These are phyloP conservation scores for Metschnikowia lachancei DNA, from an alignment of 805 yeast species.

Conservation along the genomic window DNA sequence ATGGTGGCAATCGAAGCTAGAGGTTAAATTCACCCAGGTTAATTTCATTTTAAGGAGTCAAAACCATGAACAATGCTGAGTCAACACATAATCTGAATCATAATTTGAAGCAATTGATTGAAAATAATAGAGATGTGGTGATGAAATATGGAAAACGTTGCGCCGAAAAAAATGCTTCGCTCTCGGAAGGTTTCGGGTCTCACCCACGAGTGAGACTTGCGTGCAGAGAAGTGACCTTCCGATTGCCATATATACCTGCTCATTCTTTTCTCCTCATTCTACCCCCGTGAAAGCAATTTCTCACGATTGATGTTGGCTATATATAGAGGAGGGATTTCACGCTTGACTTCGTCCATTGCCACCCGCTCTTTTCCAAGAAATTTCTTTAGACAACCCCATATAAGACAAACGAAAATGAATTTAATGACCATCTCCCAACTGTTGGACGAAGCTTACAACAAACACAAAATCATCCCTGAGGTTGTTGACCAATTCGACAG, in stretches of 20 bases:
- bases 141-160: too few relatives aligned
- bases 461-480: conserved; percentile 52
- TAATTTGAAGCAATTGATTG: too few relatives aligned
- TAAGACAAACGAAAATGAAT: conserved; percentile 30
- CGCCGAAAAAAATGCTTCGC: not conserved
- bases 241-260: conserved; percentile 12
- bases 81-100: not conserved
- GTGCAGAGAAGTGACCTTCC: conserved; percentile 12
- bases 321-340: conserved; percentile 14
- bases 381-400: not conserved
- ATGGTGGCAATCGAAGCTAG: not conserved
- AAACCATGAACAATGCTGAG: not conserved
- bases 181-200: conserved; percentile 10
- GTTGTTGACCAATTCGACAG: conserved; percentile 49
- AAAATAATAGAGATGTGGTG: too few relatives aligned
- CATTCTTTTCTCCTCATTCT: conserved; percentile 3
- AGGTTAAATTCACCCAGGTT: not conserved
- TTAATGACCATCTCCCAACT: conserved; percentile 55
- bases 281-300: conserved; percentile 1
- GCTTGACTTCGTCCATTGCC: not conserved
- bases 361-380: not conserved
- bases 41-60: not conserved
- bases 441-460: conserved; percentile 48
- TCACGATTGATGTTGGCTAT: conserved; percentile 15
- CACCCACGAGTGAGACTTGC: conserved; percentile 7